Conservation (phyloP, 805 yeast genomes). For the Candida quercuum region DNA sequence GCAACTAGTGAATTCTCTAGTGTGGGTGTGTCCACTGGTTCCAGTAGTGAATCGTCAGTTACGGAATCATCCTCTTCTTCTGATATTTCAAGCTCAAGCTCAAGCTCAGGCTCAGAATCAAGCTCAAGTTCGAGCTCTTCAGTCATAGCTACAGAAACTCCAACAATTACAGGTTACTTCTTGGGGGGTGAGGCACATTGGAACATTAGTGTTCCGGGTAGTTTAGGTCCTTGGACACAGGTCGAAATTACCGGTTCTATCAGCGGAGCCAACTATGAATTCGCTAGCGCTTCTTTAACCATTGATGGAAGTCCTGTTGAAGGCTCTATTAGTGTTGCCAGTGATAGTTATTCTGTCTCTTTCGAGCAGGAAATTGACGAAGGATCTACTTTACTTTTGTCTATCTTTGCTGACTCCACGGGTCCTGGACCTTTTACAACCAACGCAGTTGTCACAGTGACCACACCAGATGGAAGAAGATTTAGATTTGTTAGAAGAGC, state of each 20-base stretch:
- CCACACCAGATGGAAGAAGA: slow-evolving; percentile 16
- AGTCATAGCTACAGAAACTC: not conserved
- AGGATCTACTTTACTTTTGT: slow-evolving; percentile 6
- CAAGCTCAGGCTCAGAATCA: not conserved
- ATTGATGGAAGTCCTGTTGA: not conserved
- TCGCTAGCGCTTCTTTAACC: not conserved
- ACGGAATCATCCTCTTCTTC: no score
- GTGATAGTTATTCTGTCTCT: not conserved
- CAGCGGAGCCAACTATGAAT: not conserved
- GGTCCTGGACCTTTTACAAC: not conserved
- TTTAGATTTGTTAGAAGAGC: not conserved
- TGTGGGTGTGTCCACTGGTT: no score
- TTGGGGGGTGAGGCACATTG: not conserved
- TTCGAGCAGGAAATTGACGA: not conserved
- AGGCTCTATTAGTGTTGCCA: slow-evolving; percentile 11
- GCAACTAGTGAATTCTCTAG: no score
- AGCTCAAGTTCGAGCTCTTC: not conserved
- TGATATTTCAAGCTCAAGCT: no score
- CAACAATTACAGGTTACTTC: not conserved
- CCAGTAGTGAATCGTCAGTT: no score
- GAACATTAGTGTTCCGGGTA: not conserved
- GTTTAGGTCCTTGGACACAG: not conserved
- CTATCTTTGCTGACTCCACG: not conserved
- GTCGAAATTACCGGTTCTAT: not conserved
- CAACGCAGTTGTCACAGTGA: slow-evolving; percentile 5